phyloP scores from a whole-genome alignment of 768 basidiomycete species.

The Boletus patriciae region DNA sequence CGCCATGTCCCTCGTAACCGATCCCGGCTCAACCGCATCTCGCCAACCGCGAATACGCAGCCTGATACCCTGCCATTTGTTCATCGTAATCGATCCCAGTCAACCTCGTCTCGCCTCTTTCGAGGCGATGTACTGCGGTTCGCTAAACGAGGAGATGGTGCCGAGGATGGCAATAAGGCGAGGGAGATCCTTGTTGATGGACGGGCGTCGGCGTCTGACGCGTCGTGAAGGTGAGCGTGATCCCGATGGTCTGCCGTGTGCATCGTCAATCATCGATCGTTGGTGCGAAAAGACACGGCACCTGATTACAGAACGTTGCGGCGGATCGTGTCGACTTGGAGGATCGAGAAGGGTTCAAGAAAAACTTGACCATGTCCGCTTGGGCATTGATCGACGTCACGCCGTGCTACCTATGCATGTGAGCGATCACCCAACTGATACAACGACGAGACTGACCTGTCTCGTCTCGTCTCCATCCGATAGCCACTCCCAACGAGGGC shows the following conservation, averaged over 20 bases:
- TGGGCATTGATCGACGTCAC: conserved; percentile 91
- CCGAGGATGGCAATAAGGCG: conserved; percentile 83
- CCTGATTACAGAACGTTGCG: conserved; percentile 96
- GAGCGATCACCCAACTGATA: background rate
- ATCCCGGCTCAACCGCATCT: too few relatives aligned
- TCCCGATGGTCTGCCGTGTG: conserved; percentile 73
- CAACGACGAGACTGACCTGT: conserved; percentile 51
- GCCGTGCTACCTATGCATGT: conserved; percentile 57
- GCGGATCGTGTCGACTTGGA: conserved; percentile 95
- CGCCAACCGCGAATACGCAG: too few relatives aligned
- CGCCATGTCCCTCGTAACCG: too few relatives aligned
- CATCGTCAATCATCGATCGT: background rate
- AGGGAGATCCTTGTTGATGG: conserved; percentile 59
- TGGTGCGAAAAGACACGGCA: conserved; percentile 23
- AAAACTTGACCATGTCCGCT: conserved; percentile 94
- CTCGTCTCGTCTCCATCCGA: conserved; percentile 84
- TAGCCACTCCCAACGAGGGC: conserved; percentile 80
- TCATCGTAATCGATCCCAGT: too few relatives aligned
- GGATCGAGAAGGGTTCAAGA: conserved; percentile 91
- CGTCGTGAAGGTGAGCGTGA: conserved; percentile 90
- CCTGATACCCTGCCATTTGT: too few relatives aligned
- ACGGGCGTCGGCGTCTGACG: conserved; percentile 70
- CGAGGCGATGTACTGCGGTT: too few relatives aligned
- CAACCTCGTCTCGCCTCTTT: too few relatives aligned
- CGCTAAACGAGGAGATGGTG: conserved; percentile 80